phyloP scores from a whole-genome alignment of 768 basidiomycete species.

The Cystofilobasidium ferigula region DNA sequence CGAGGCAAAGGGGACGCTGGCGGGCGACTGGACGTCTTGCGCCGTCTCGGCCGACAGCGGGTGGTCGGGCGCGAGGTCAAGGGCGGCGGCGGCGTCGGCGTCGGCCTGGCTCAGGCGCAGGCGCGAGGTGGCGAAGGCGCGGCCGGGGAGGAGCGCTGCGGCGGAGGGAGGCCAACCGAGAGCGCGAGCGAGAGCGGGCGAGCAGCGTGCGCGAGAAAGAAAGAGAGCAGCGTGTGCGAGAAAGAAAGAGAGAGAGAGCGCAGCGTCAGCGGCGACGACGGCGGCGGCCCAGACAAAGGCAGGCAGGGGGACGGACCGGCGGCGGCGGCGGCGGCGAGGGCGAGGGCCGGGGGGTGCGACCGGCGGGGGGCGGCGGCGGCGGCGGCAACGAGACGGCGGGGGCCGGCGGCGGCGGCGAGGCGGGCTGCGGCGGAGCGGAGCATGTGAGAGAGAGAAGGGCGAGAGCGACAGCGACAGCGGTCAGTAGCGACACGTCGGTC shows the following conservation, averaged over 20 bases:
- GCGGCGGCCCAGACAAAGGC: no score
- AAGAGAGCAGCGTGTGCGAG: no score
- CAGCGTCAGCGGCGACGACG: no score
- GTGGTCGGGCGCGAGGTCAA: constrained; percentile 11
- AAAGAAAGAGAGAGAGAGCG: no score
- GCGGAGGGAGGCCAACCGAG: no score
- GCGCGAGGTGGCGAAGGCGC: not conserved
- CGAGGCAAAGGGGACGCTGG: constrained; percentile 10
- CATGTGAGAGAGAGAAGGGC: constrained; percentile 6
- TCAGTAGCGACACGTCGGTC: not conserved
- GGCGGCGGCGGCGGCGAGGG: no score
- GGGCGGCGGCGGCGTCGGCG: no score
- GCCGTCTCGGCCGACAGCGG: not conserved
- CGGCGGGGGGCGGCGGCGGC: not conserved
- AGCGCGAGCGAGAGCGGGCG: not conserved
- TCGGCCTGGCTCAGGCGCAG: not conserved
- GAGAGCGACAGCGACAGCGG: not conserved
- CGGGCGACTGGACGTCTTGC: constrained; percentile 1
- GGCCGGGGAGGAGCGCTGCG: not conserved
- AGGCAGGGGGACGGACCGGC: no score
- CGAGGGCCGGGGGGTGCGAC: not conserved
- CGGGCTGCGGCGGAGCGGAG: constrained; percentile 19
- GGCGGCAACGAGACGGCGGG: not conserved
- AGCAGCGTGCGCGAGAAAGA: not conserved
- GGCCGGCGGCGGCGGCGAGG: constrained; percentile 1